Percentiles rank a stretch among this genome's conserved stretches.
Evolutionary conservation across 2,329 filamentous ascomycete species (phyloP).

Genomic region (Exophiala phaeomuriformis): DNA sequence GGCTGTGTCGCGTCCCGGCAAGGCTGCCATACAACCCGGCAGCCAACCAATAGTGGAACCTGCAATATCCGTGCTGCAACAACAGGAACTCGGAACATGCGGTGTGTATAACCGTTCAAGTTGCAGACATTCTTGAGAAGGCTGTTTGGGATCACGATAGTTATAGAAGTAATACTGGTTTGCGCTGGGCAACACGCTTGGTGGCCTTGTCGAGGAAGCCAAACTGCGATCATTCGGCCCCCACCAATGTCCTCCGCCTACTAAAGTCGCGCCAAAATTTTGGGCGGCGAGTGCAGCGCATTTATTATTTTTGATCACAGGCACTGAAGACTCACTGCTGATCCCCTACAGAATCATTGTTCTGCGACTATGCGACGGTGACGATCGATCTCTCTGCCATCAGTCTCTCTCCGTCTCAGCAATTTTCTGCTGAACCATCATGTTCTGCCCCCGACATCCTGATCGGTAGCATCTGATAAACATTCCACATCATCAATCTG

Average conservation of each 20-base stretch:
- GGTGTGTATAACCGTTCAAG: too few species aligned
- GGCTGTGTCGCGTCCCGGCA: background rate
- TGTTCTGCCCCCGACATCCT: conserved; percentile 24
- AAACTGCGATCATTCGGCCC: background rate
- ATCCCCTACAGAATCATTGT: background rate
- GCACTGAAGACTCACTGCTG: conserved; percentile 1
- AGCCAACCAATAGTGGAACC: background rate
- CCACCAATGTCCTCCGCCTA: conserved; percentile 4
- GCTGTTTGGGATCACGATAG: too few species aligned
- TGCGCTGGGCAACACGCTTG: background rate
- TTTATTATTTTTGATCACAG: background rate
- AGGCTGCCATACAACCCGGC: background rate
- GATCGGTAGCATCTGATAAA: conserved; percentile 21
- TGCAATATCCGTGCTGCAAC: too few species aligned
- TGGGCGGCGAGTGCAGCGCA: background rate
- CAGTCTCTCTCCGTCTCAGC: conserved; percentile 3
- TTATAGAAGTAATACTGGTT: background rate
- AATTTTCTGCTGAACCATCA: conserved; percentile 20
- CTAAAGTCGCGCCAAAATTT: conserved; percentile 10
- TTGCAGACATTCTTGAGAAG: too few species aligned
- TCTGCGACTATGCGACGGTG: conserved; percentile 9
- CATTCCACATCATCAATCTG: conserved; percentile 1
- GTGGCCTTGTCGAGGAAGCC: background rate
- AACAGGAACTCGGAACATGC: too few species aligned
- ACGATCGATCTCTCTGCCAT: background rate